Conservation (phyloP, 2,329 filamentous ascomycete genomes). For the Exophiala alcalophila region DNA sequence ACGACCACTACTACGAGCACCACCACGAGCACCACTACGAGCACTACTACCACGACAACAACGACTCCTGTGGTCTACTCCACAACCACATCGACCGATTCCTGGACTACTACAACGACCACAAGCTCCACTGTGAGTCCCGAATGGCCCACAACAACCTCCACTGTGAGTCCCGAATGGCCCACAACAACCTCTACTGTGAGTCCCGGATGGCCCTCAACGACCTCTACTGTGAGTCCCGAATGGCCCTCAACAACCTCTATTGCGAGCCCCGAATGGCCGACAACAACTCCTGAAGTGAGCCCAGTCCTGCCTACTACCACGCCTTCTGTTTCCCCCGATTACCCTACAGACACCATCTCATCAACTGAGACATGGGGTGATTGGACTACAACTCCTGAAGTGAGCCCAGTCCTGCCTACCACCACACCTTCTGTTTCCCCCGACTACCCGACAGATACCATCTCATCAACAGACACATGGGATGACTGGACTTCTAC, state of each 20-base stretch:
- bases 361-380: conserved; percentile 1
- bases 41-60: conserved; percentile 8
- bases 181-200: neutral
- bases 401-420: neutral
- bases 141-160: neutral
- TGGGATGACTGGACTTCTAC: conserved; percentile 9
- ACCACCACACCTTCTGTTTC: conserved; percentile 1
- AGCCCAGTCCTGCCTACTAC: neutral
- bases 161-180: neutral
- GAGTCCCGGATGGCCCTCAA: neutral
- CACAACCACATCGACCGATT: conserved; percentile 1
- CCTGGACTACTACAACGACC: neutral
- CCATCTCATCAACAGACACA: neutral
- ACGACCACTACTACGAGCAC: conserved; percentile 15
- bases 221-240: neutral
- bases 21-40: conserved; percentile 7
- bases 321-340: neutral
- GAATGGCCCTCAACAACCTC: neutral
- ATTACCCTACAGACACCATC: no score
- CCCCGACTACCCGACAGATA: no score
- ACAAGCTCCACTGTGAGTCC: neutral
- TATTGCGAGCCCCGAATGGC: neutral
- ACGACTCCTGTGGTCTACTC: neutral
- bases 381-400: no score
- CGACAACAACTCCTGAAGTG: neutral